Conservation (phyloP, 441 rosid genomes). For the Eruca vesicaria region DNA sequence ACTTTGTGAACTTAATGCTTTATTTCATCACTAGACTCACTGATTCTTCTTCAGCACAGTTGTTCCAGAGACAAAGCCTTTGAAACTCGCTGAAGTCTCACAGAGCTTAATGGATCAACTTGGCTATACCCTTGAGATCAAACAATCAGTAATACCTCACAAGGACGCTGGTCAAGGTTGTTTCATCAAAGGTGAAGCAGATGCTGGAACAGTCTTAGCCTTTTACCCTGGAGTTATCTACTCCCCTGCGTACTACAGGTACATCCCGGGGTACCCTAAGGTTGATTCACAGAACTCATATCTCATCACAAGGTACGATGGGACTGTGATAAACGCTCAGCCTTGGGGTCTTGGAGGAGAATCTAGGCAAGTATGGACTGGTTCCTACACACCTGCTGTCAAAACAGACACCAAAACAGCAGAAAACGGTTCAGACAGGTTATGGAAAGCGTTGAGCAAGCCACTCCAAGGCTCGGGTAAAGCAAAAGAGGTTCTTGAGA, state of each 20-base stretch:
- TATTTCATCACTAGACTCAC: slow-evolving; percentile 16
- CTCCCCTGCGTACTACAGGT: slow-evolving; percentile 73
- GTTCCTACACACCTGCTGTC: slow-evolving; percentile 33
- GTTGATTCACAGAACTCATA: slow-evolving; percentile 75
- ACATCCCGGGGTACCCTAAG: slow-evolving; percentile 85
- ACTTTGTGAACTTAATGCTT: background rate
- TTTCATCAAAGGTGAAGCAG: slow-evolving; percentile 72
- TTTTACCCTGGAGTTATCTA: slow-evolving; percentile 82
- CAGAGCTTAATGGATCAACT: slow-evolving; percentile 58
- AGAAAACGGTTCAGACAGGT: slow-evolving; percentile 56
- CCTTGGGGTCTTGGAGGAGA: slow-evolving; percentile 88
- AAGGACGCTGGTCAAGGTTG: slow-evolving; percentile 84
- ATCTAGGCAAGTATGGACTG: slow-evolving; percentile 66
- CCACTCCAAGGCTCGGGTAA: slow-evolving; percentile 52
- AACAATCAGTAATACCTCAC: slow-evolving; percentile 70
- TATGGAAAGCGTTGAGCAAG: slow-evolving; percentile 73
- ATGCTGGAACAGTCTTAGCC: slow-evolving; percentile 73
- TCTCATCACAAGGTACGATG: slow-evolving; percentile 90
- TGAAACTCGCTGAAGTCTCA: slow-evolving; percentile 57
- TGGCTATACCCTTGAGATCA: slow-evolving; percentile 68
- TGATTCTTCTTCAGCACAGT: slow-evolving; percentile 64
- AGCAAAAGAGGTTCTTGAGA: slow-evolving; percentile 55
- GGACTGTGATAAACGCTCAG: slow-evolving; percentile 83
- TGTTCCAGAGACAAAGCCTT: slow-evolving; percentile 67
- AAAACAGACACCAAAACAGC: slow-evolving; percentile 19